Conservation (phyloP, 78 protist genomes). For the Diacronema lutheri region DNA sequence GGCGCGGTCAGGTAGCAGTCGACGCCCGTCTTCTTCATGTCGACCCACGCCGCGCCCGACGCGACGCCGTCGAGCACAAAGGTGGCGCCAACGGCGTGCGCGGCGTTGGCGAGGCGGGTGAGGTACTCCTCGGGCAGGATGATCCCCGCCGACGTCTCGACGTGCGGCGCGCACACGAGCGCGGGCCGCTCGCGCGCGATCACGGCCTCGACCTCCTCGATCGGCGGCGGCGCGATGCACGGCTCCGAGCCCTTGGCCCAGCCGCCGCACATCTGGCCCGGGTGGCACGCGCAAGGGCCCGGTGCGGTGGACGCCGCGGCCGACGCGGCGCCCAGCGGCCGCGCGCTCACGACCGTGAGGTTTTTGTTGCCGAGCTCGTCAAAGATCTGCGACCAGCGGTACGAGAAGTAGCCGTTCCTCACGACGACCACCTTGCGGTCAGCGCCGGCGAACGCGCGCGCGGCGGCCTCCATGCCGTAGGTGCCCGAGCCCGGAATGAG, state of each 20-base stretch:
- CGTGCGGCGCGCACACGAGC: slow-evolving; percentile 50
- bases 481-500: slow-evolving; percentile 51
- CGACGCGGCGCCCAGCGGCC: background rate
- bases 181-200: slow-evolving; percentile 15
- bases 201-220: background rate
- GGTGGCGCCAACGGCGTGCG: slow-evolving; percentile 19
- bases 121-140: slow-evolving; percentile 38
- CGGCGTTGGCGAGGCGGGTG: slow-evolving; percentile 25
- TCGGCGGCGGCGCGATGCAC: background rate
- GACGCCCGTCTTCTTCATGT: slow-evolving; percentile 44
- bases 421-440: slow-evolving; percentile 30
- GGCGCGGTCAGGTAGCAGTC: slow-evolving; percentile 52
- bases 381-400: slow-evolving; percentile 47
- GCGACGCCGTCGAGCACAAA: slow-evolving; percentile 46
- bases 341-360: slow-evolving; percentile 16
- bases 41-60: slow-evolving; percentile 41
- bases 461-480: slow-evolving; percentile 57
- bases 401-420: slow-evolving; percentile 50
- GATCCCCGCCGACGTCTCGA: slow-evolving; percentile 50
- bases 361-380: slow-evolving; percentile 14
- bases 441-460: slow-evolving; percentile 39
- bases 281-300: no score
- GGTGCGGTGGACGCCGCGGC: background rate
- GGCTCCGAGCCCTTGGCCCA: no score
- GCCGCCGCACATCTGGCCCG: no score